Evolutionary conservation across 345 rosid species (phyloP).

Genomic region (Gossypium ekmanianum): DNA sequence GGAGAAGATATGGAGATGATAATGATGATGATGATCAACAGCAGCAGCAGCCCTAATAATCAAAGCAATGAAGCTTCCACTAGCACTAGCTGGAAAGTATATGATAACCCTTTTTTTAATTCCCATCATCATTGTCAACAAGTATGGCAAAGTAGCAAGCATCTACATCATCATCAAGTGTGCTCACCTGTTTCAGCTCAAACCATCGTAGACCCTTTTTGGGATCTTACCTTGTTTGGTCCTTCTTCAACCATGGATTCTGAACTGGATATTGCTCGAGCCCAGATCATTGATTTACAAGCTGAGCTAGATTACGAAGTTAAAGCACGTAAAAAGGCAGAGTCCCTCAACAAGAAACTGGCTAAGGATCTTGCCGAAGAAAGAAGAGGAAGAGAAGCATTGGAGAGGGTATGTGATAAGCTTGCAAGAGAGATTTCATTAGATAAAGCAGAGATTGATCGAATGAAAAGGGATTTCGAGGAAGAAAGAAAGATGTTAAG

Average conservation of each 20-base stretch:
- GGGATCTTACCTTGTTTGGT: conserved; percentile 41
- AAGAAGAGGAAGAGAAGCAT: conserved; percentile 53
- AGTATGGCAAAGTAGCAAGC: conserved; percentile 23
- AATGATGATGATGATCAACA: conserved; percentile 45
- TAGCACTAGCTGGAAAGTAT: conserved; percentile 66
- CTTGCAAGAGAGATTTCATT: conserved; percentile 51
- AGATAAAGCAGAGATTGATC: conserved; percentile 46
- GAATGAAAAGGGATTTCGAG: conserved; percentile 57
- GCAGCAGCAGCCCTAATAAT: conserved; percentile 28
- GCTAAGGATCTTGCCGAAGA: conserved; percentile 64
- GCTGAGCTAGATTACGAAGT: conserved; percentile 67
- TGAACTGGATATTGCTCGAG: conserved; percentile 42
- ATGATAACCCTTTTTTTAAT: conserved; percentile 65
- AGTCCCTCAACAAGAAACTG: conserved; percentile 54
- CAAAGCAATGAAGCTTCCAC: conserved; percentile 25
- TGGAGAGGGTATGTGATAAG: conserved; percentile 57
- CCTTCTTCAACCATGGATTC: conserved; percentile 41
- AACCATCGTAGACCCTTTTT: conserved; percentile 47
- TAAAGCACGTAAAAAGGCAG: conserved; percentile 55
- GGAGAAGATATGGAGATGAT: conserved; percentile 36
- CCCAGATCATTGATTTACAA: conserved; percentile 59
- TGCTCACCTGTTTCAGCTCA: conserved; percentile 33
- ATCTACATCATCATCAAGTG: conserved; percentile 19
- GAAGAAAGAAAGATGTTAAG: conserved; percentile 79
- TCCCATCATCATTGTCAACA: conserved; percentile 21